Evolutionary conservation across 192 early-diverging fungal genomes (phyloP), one percentile per base, ranked within the genome.

Genomic region (Backusella australiensis): DNA sequence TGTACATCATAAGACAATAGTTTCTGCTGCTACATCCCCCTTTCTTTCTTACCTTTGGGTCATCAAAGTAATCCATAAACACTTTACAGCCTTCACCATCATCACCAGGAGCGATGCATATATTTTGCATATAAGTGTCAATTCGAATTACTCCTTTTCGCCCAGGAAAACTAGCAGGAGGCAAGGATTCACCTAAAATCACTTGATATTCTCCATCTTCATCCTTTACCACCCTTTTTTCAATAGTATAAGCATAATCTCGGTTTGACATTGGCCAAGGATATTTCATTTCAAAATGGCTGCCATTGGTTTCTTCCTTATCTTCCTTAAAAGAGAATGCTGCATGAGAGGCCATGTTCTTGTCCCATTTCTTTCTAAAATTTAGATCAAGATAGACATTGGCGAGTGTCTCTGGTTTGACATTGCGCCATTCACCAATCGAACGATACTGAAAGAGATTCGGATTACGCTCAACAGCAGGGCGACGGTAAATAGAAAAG

Each of bases 331-430:
- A 83, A 86, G 42, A 79, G 79, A 66, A 85, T 83, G 41, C 75
- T 75, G 38, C 69, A 76, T 52, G 81, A 81, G 78, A 75, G 34
- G 85, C 78, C 87, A 88, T 88, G 71, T 88, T 85, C 72, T 82
- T 83, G 71, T 88, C 87, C 87, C 87, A 88, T 42, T 68, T 81
- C 74, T 80, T 85, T 52, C 87, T 85, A 75, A 85, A 86, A 59
- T 83, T 81, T 8, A 86, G 79, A 77, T 88, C 87, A 7, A 83
- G 79, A 52, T 86, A 88, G 49, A 88, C 87, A 36, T 83, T 84
- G 15, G 83, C 81, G 4, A 88, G 79, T 11, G 85, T 75, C 3
- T 73, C 44, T 9, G 87, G 73, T 14, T 76, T 74, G 29, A 88
- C 78, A 69, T 86, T 81, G 17, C 75, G 78, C 46, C 79, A 88